Evolutionary conservation across 2,329 filamentous ascomycete genomes (phyloP), one percentile per base, ranked within the genome.

Genomic region (Phaeosphaeria sp.): DNA sequence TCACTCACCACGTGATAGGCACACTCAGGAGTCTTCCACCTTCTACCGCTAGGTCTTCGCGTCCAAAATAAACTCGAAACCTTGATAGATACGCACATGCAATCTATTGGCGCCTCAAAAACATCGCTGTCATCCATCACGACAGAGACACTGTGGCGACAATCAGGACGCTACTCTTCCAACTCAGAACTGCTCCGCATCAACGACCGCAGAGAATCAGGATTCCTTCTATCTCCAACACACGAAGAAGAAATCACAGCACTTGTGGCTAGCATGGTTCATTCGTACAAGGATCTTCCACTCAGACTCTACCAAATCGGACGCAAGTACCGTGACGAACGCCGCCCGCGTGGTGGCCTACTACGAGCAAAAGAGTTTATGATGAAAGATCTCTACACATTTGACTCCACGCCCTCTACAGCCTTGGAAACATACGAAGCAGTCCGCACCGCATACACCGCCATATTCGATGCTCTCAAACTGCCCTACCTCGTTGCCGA

Each of bases 341-440:
- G 90, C 55, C 86, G 95, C 23, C 95, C 95, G 20, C 87, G 95
- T 30, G 91, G 96, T 67, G 95, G 95, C 13, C 82, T 99, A 1
- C 82, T 99, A 9, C 88, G 95, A 10, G 90, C 92, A 0, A 88
- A 93, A 60, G 95, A 99, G 72, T 99, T 99, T 69, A 80, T 92
- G 66, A 99, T 99, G 95, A 99, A 99, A 77, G 95, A 99, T 76
- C 84, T 99, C 0, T 99, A 99, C 75, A 97, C 93, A 0, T 99
- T 99, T 72, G 95, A 99, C 72, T 80, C 84, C 36, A 89, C 84
- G 3, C 74, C 82, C 0, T 79, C 85, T 23, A 80, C 85, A n/a
- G 94, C 94, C 1, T 80, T 93, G n/a, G 79, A 85, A 50, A 97
- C 94, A 0, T 99, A 99, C 67, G 78, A 86, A 6, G 80, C 88